Evolutionary conservation across 805 yeast genomes (phyloP).

Genomic region (Metschnikowia shivogae): DNA sequence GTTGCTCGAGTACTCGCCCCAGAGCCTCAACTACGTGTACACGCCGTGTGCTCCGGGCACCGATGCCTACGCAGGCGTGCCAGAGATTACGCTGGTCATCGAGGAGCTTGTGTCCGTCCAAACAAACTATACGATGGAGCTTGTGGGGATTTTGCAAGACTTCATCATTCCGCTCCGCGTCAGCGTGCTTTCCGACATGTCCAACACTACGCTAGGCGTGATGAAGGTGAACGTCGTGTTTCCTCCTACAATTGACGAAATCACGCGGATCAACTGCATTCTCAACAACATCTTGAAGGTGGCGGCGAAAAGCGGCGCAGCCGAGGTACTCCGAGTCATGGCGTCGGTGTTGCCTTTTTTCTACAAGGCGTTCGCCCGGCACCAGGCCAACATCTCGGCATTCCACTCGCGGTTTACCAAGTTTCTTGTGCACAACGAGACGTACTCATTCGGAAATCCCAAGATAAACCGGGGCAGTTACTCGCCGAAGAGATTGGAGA

Average conservation of each 20-base stretch:
- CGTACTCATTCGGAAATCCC: conserved; percentile 26
- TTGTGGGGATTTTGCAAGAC: conserved; percentile 74
- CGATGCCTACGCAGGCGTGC: neutral
- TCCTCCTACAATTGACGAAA: conserved; percentile 95
- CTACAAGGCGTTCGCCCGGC: conserved; percentile 88
- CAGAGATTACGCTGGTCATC: conserved; percentile 28
- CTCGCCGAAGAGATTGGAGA: conserved; percentile 30
- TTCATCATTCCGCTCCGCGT: conserved; percentile 76
- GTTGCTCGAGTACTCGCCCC: conserved; percentile 86
- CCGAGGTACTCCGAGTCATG: conserved; percentile 75
- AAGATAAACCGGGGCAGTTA: conserved; percentile 28
- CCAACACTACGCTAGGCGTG: conserved; percentile 50
- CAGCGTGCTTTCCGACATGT: conserved; percentile 46
- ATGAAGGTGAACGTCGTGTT: conserved; percentile 70
- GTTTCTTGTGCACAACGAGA: conserved; percentile 27
- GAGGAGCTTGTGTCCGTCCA: conserved; percentile 69
- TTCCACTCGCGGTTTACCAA: conserved; percentile 52
- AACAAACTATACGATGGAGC: conserved; percentile 63
- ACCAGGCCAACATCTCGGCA: conserved; percentile 82
- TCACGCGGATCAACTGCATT: conserved; percentile 83
- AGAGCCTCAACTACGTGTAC: conserved; percentile 70
- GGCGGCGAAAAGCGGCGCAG: conserved; percentile 66
- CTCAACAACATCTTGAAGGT: conserved; percentile 67
- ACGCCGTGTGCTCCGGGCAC: conserved; percentile 45
- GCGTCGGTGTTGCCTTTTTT: conserved; percentile 84